Conservation (phyloP, 345 rosid species). For the Noccaea bulbosa region DNA sequence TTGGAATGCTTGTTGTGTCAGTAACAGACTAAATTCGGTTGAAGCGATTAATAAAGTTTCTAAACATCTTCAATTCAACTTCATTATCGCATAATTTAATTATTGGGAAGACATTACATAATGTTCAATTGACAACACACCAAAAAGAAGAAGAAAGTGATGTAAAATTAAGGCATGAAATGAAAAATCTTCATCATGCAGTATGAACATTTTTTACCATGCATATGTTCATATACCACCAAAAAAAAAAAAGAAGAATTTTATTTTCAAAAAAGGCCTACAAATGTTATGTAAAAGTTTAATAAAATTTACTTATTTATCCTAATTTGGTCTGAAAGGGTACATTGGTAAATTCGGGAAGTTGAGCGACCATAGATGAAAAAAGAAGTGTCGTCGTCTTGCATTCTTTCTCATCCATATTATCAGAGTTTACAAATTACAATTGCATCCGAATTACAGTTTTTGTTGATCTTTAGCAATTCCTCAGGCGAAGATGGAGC, state of each 20-base stretch:
- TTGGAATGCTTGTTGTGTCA: slow-evolving; percentile 7
- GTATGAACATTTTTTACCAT: no score
- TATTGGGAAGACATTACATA: background rate
- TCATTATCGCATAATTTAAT: slow-evolving; percentile 6
- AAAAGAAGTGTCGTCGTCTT: slow-evolving; percentile 6
- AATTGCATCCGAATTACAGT: background rate
- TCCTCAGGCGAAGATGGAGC: slow-evolving; percentile 52
- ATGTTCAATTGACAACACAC: no score
- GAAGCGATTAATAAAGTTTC: slow-evolving; percentile 19
- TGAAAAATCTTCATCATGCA: no score
- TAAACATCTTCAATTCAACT: background rate
- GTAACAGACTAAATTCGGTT: slow-evolving; percentile 7
- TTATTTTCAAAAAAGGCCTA: no score
- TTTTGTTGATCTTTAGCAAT: slow-evolving; percentile 16
- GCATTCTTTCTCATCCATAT: slow-evolving; percentile 16
- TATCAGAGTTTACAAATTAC: background rate
- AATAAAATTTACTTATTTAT: no score
- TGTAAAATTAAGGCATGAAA: background rate
- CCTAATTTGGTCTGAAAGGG: background rate
- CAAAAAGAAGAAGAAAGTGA: background rate
- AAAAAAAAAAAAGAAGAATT: no score
- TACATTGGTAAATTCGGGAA: background rate
- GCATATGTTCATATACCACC: no score
- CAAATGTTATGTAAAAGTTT: no score
- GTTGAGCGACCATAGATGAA: background rate